Conservation (phyloP, 2,329 filamentous ascomycete genomes). For the Coleophoma eucalyptorum region DNA sequence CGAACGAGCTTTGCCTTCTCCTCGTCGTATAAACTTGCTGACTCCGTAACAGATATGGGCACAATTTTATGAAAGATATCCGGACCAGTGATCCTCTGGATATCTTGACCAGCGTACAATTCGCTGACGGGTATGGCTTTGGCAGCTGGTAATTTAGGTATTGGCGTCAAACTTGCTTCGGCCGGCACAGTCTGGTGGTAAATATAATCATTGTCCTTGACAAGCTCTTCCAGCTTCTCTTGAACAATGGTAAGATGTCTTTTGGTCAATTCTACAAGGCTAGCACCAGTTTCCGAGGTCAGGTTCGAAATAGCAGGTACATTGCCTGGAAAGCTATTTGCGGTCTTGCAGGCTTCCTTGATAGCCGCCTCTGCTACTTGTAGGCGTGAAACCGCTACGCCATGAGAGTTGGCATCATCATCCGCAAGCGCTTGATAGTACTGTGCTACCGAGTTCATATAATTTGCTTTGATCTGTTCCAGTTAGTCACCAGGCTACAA, state of each 20-base stretch:
- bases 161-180: slow-evolving; percentile 75
- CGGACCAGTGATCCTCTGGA: slow-evolving; percentile 92
- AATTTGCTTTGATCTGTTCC: slow-evolving; percentile 66
- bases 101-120: slow-evolving; percentile 94
- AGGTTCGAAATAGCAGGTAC: slow-evolving; percentile 81
- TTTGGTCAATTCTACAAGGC: slow-evolving; percentile 78
- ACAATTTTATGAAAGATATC: slow-evolving; percentile 97
- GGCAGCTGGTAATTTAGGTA: slow-evolving; percentile 88
- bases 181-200: slow-evolving; percentile 91
- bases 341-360: slow-evolving; percentile 72
- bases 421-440: slow-evolving; percentile 93
- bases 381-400: slow-evolving; percentile 77
- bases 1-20: slow-evolving; percentile 95
- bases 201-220: slow-evolving; percentile 97
- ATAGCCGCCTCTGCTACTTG: slow-evolving; percentile 75
- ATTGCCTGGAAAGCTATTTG: slow-evolving; percentile 76
- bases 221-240: slow-evolving; percentile 70
- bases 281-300: slow-evolving; percentile 69
- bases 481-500: slow-evolving; percentile 9
- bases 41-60: slow-evolving; percentile 92
- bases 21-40: slow-evolving; percentile 94
- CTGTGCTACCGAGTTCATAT: slow-evolving; percentile 82
- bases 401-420: slow-evolving; percentile 83
- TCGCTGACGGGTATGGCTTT: slow-evolving; percentile 98
- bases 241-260: slow-evolving; percentile 78